A percentile compares a stretch with the other conserved stretches of the same genome.
Evolutionary conservation across 2,329 filamentous ascomycete species (phyloP).

Genomic region (Fusarium tjaetaba): DNA sequence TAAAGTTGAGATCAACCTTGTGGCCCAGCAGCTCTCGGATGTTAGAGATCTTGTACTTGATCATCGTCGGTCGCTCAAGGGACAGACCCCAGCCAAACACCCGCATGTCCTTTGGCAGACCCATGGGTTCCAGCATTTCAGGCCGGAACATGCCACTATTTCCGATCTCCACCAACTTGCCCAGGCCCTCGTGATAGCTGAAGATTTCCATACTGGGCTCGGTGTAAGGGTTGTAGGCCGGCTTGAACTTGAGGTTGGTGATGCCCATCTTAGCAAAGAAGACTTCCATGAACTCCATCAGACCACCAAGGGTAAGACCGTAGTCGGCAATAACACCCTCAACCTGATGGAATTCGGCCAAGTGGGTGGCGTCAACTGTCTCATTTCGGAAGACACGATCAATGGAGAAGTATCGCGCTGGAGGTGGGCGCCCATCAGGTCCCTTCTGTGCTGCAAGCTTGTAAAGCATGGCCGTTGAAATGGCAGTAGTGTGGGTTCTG

Average conservation of each 20-base stretch:
- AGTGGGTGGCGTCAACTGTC: constrained; percentile 93
- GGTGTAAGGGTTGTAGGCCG: constrained; percentile 94
- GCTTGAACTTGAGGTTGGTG: constrained; percentile 87
- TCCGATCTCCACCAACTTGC: constrained; percentile 95
- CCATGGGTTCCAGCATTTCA: constrained; percentile 97
- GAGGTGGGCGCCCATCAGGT: constrained; percentile 70
- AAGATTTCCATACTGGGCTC: constrained; percentile 99
- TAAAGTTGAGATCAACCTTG: constrained; percentile 93
- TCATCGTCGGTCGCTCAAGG: constrained; percentile 96
- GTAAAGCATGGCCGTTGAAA: constrained; percentile 90
- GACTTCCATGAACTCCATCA: constrained; percentile 92
- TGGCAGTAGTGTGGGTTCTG: constrained; percentile 94
- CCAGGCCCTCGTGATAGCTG: constrained; percentile 87
- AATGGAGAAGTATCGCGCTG: constrained; percentile 97
- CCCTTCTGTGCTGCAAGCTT: constrained; percentile 85
- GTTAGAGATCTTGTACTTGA: constrained; percentile 90
- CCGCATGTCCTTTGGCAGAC: constrained; percentile 87
- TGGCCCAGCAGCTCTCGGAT: constrained; percentile 93
- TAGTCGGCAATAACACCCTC: constrained; percentile 99
- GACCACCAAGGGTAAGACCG: constrained; percentile 86
- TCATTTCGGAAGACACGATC: constrained; percentile 99
- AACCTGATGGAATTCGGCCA: constrained; percentile 98
- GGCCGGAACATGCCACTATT: constrained; percentile 99
- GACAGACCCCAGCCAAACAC: constrained; percentile 95
- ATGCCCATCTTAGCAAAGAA: constrained; percentile 99